Conservation (phyloP, 78 protist species). For the Parvularia atlantis region DNA sequence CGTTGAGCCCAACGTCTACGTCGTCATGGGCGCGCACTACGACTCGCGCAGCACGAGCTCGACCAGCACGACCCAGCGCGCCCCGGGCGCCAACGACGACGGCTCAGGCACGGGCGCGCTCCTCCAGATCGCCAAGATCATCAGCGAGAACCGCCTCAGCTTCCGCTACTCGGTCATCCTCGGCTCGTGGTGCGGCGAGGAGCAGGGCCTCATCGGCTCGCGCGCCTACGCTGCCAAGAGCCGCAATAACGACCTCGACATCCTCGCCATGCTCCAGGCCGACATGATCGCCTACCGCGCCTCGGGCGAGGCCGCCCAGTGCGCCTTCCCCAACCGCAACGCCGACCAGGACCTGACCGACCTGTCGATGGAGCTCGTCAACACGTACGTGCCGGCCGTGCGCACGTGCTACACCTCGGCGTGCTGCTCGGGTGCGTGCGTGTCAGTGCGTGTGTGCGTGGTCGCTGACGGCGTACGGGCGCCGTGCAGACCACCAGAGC, state of each 20-base stretch:
- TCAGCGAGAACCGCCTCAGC: not conserved
- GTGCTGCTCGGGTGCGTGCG: constrained; percentile 8
- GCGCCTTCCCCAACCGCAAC: not conserved
- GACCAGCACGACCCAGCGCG: not conserved
- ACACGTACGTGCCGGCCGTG: constrained; percentile 3
- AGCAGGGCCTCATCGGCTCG: constrained; percentile 20
- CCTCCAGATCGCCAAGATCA: not conserved
- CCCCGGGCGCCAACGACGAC: constrained; percentile 25
- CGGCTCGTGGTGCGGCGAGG: constrained; percentile 2
- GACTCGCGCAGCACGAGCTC: not conserved
- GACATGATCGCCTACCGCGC: constrained; percentile 11
- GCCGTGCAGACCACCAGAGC: not conserved
- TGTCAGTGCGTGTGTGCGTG: too few relatives aligned
- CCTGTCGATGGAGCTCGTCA: not conserved
- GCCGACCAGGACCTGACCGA: not conserved
- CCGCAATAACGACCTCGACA: not conserved
- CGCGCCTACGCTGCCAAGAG: not conserved
- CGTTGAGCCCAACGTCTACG: not conserved
- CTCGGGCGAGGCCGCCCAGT: not conserved
- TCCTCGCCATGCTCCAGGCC: not conserved
- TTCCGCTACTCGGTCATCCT: not conserved
- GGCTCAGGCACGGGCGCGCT: constrained; percentile 15
- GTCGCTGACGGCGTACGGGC: too few relatives aligned
- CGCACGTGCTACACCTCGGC: not conserved
- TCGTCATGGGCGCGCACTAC: constrained; percentile 15